Evolutionary conservation across 2,329 filamentous ascomycete genomes (phyloP), one percentile per base, ranked within the genome.

Genomic region (Fusarium sp.): DNA sequence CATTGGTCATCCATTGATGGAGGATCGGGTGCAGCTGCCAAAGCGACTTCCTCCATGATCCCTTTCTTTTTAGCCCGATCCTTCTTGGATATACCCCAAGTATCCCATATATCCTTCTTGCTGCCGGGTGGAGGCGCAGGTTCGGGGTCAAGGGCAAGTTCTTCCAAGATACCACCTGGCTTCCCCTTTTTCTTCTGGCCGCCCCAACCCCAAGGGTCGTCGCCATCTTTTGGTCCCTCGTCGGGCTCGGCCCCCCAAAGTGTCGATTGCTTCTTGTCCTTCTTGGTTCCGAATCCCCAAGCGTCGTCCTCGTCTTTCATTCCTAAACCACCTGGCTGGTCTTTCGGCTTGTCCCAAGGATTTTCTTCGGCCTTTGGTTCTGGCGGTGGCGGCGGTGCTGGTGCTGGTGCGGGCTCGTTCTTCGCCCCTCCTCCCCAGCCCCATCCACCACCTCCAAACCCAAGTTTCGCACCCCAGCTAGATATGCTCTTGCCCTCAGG

Each of bases 401-500:
- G 66, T 78, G 76, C 83, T 51, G 79, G 81, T 82, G 60, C 20
- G n/a, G 34, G 34, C 30, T 37, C 57, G 6, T 30, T 62, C 40
- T 62, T 62, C n/a, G 57, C 41, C n/a, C 59, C 42, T 41, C 34
- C 60, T 16, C 60, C 60, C 60, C 60, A 63, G 6, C 60, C 48
- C 85, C 85, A 65, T 58, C 81, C 82, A 61, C 37, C 43, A 42
- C 50, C 34, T 23, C 85, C 85, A 66, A 80, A 61, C 13, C 59
- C 83, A 87, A 88, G 90, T 69, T 83, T 86, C 62, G 84, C 84
- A 34, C 88, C 88, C 88, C 89, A 92, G 50, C 88, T 85, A 71
- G 91, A 85, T 42, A 74, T 64, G 41, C 78, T 75, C 68, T 86
- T 86, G 14, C 76, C 75, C 40, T 82, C 81, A 25, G 81, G 79